Evolutionary conservation across 1,284 basidiomycete genomes (phyloP).

Genomic region (Dichomitus squalens): DNA sequence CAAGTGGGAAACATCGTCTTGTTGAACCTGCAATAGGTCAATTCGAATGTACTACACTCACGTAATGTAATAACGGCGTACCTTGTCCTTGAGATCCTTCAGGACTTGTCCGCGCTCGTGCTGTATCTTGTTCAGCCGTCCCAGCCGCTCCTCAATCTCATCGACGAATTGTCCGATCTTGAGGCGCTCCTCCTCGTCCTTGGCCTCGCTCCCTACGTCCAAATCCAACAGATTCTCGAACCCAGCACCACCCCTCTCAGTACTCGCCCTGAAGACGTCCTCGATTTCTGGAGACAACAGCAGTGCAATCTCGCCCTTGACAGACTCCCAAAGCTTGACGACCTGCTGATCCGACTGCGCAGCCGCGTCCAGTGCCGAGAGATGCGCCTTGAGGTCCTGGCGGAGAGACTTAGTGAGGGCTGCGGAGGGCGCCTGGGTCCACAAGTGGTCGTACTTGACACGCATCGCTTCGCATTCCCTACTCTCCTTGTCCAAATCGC

Average conservation of each 20-base stretch:
- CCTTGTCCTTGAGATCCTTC: slow-evolving; percentile 94
- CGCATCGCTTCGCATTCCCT: slow-evolving; percentile 84
- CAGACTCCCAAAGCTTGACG: slow-evolving; percentile 71
- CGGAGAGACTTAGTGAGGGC: slow-evolving; percentile 73
- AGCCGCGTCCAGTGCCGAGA: slow-evolving; percentile 78
- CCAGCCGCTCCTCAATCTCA: slow-evolving; percentile 80
- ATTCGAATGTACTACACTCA: not conserved
- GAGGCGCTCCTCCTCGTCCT: slow-evolving; percentile 68
- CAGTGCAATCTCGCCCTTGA: slow-evolving; percentile 68
- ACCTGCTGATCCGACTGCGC: slow-evolving; percentile 81
- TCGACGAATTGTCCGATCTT: slow-evolving; percentile 71
- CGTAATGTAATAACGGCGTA: slow-evolving; percentile 29
- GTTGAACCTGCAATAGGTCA: slow-evolving; percentile 69
- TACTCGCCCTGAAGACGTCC: slow-evolving; percentile 67
- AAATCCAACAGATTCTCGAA: slow-evolving; percentile 68
- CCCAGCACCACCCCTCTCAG: slow-evolving; percentile 45
- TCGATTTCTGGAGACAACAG: slow-evolving; percentile 72
- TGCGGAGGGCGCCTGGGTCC: slow-evolving; percentile 89
- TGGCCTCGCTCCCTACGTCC: slow-evolving; percentile 61
- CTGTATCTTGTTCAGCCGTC: slow-evolving; percentile 78
- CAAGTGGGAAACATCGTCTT: slow-evolving; percentile 95
- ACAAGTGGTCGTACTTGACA: slow-evolving; percentile 86
- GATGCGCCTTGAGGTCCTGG: slow-evolving; percentile 81
- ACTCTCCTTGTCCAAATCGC: slow-evolving; percentile 77
- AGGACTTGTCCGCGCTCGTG: slow-evolving; percentile 86